Percentiles rank a stretch among this genome's conserved stretches.
phyloP scores from a whole-genome alignment of 2,329 filamentous ascomycete species.

The Xylogone sp. region DNA sequence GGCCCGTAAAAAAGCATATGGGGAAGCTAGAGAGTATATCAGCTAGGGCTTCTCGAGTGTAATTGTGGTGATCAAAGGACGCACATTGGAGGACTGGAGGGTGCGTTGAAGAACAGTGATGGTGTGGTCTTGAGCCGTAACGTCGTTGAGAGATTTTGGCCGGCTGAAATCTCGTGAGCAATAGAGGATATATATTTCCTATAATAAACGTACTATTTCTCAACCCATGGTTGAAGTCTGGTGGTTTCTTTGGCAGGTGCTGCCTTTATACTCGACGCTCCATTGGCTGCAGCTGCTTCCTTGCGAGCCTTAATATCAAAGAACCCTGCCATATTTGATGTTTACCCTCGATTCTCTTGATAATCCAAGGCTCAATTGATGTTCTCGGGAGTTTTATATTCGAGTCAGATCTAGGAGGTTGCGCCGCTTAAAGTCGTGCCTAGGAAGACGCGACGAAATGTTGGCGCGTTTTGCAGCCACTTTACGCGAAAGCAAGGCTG shows the following conservation, averaged over 20 bases:
- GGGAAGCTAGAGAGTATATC: slow-evolving; percentile 58
- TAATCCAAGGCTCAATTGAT: neutral
- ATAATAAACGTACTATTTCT: slow-evolving; percentile 79
- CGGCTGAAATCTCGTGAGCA: slow-evolving; percentile 57
- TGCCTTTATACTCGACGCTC: slow-evolving; percentile 59
- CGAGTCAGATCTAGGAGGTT: neutral
- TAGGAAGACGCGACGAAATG: neutral
- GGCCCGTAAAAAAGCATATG: slow-evolving; percentile 99
- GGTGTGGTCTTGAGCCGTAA: slow-evolving; percentile 96
- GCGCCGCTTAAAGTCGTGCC: neutral
- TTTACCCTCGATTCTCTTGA: neutral
- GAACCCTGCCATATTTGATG: slow-evolving; percentile 73
- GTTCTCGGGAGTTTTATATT: neutral
- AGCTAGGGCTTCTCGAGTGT: slow-evolving; percentile 13
- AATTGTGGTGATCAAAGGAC: slow-evolving; percentile 14
- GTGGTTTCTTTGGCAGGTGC: slow-evolving; percentile 59
- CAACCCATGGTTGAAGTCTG: slow-evolving; percentile 88
- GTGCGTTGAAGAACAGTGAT: slow-evolving; percentile 89
- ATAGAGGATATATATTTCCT: slow-evolving; percentile 1
- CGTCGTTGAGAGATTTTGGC: slow-evolving; percentile 89
- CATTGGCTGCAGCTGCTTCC: slow-evolving; percentile 63
- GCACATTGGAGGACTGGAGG: slow-evolving; percentile 86
- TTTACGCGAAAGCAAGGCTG: slow-evolving; percentile 11
- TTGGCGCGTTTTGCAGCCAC: slow-evolving; percentile 8
- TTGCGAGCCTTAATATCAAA: slow-evolving; percentile 94